Conservation (phyloP, 495 filamentous ascomycete species). For the Corynascus novoguineensis region DNA sequence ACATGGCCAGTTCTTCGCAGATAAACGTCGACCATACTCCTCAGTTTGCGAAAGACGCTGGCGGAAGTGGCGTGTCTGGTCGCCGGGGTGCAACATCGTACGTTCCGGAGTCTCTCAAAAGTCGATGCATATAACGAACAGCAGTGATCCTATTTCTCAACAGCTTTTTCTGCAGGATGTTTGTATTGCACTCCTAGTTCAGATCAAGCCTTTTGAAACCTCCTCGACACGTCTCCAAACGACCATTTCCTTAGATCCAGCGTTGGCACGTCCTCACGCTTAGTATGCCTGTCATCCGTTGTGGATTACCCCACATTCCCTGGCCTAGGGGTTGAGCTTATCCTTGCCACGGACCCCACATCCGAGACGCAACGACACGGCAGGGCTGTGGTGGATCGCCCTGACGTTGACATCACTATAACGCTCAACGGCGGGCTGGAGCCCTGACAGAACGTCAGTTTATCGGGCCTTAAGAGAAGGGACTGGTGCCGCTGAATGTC, state of each 20-base stretch:
- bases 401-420: constrained; percentile 12
- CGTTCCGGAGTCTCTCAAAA: too few relatives aligned
- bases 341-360: neutral
- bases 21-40: too few relatives aligned
- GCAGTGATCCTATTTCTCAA: too few relatives aligned
- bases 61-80: neutral
- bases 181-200: neutral
- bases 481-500: neutral
- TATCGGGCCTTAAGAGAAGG: neutral
- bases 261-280: neutral
- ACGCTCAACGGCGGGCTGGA: neutral
- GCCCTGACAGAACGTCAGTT: neutral
- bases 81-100: neutral
- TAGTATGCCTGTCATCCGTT: neutral
- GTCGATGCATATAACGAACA: too few relatives aligned
- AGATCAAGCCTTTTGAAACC: too few relatives aligned
- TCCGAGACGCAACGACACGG: neutral
- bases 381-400: constrained; percentile 1
- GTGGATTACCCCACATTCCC: constrained; percentile 2
- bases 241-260: neutral
- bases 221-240: too few relatives aligned
- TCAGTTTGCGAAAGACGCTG: too few relatives aligned
- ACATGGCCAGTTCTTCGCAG: too few relatives aligned
- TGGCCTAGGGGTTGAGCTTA: too few relatives aligned
- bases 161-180: too few relatives aligned